Evolutionary conservation across 495 filamentous ascomycete species (phyloP), one percentile per base, ranked within the genome.

Genomic region (Neurospora terricola): DNA sequence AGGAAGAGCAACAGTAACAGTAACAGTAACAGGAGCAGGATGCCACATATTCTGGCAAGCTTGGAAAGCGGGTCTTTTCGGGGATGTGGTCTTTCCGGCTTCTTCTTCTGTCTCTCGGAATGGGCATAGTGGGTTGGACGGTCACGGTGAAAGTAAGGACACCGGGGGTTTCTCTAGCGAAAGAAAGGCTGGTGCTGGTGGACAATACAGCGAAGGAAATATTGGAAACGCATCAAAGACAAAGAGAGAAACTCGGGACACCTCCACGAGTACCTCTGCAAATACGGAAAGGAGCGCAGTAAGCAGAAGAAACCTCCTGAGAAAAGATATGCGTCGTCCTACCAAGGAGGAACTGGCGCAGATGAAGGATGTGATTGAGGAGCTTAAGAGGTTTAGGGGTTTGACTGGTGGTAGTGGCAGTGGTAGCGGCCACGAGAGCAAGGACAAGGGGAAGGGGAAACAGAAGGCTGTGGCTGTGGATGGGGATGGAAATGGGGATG

Each of bases 341-440:
- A 72, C 71, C 27, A 70, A 37, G 11, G 54, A 12, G 16, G 72
- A 83, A 39, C 23, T 79, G 2, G 36, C 6, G 2, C 48, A 70
- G 16, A 83, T 86, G 76, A 75, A 71, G 40, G 82, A 86, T 59
- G 84, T 85, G 2, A 72, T 83, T 0, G 76, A 39, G 7, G 82
- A 75, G 0, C 79, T 86, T 21, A 84, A 82, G 69, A 74, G 72
- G 70, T 85, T 79, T 48, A 77, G 84, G 14, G 36, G 69, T 0
- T 21, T 74, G 59, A 83, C 82, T 34, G 1, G 27, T 16, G 23
- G 48, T 6, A 0, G 48, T 6, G 11, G 23, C 4, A 5, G n/a
- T 14, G 21, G n/a, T 8, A 18, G n/a, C 8, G 8, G n/a, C 0
- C 9, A 9, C n/a, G 10, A 18, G 40, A 8, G 16, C 4, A 37